phyloP scores from a whole-genome alignment of 2,329 filamentous ascomycete genomes.

The Cytospora chrysosperma region DNA sequence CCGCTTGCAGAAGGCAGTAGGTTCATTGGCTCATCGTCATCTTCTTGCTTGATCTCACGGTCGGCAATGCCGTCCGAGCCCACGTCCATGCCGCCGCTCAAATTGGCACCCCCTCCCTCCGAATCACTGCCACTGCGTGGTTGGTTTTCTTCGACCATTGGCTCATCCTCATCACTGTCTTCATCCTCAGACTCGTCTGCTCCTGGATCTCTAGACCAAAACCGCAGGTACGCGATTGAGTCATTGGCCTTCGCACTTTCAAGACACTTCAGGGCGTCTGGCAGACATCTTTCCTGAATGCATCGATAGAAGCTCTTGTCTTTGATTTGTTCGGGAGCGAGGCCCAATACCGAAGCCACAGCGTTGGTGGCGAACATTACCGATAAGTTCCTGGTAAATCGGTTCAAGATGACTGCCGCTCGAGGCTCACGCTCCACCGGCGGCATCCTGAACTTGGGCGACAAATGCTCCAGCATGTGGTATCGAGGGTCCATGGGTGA shows the following conservation, averaged over 20 bases:
- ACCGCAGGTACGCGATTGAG: slow-evolving; percentile 85
- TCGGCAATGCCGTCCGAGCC: slow-evolving; percentile 34
- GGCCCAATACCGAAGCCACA: slow-evolving; percentile 71
- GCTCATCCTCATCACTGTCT: slow-evolving; percentile 35
- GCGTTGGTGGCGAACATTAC: slow-evolving; percentile 86
- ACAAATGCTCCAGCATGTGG: slow-evolving; percentile 84
- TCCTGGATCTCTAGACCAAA: slow-evolving; percentile 75
- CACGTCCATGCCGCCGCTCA: slow-evolving; percentile 44
- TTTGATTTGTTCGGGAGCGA: slow-evolving; percentile 66
- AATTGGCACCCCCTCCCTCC: slow-evolving; percentile 46
- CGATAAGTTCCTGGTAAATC: slow-evolving; percentile 78
- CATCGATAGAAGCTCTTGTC: slow-evolving; percentile 85
- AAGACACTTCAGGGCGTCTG: slow-evolving; percentile 73
- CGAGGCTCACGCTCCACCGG: slow-evolving; percentile 71
- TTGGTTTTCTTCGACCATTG: slow-evolving; percentile 37
- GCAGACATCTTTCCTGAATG: slow-evolving; percentile 74
- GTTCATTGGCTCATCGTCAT: slow-evolving; percentile 18
- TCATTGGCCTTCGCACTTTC: slow-evolving; percentile 88
- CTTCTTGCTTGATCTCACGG: slow-evolving; percentile 39
- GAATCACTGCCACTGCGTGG: slow-evolving; percentile 39
- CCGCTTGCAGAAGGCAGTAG: slow-evolving; percentile 19
- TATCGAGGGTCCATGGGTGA: slow-evolving; percentile 82
- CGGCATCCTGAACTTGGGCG: slow-evolving; percentile 71
- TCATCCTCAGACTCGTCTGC: slow-evolving; percentile 49
- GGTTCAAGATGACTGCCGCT: slow-evolving; percentile 80